Conservation (phyloP, 2,329 filamentous ascomycete species). For the Trichocomaceae sp. region DNA sequence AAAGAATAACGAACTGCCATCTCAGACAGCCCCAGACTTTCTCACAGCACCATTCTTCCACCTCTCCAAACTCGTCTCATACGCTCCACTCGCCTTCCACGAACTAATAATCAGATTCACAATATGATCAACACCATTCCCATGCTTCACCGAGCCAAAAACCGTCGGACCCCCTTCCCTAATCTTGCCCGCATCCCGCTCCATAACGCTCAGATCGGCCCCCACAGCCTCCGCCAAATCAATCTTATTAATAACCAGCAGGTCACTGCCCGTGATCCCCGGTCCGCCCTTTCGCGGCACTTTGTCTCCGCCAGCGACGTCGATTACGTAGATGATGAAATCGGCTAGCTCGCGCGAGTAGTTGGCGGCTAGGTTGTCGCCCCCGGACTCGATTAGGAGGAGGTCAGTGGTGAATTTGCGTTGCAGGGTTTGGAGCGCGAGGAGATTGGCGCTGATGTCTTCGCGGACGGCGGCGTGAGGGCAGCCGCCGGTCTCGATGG, state of each 20-base stretch:
- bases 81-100: constrained; percentile 83
- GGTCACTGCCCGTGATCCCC: constrained; percentile 91
- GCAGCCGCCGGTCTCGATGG: constrained; percentile 96
- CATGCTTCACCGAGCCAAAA: constrained; percentile 95
- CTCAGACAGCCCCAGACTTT: constrained; percentile 31
- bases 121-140: constrained; percentile 77
- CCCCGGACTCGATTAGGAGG: constrained; percentile 88
- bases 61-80: constrained; percentile 37
- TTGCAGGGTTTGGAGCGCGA: constrained; percentile 85
- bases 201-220: constrained; percentile 88
- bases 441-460: constrained; percentile 90
- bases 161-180: constrained; percentile 91
- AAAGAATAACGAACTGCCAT: too few relatives aligned
- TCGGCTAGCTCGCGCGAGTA: constrained; percentile 92
- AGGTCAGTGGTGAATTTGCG: constrained; percentile 71
- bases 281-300: constrained; percentile 92
- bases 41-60: constrained; percentile 38
- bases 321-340: constrained; percentile 98
- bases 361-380: constrained; percentile 95
- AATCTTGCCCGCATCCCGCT: constrained; percentile 89
- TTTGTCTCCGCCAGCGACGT: constrained; percentile 94
- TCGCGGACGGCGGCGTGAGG: constrained; percentile 96
- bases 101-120: constrained; percentile 81
- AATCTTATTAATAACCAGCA: constrained; percentile 95
- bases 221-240: constrained; percentile 86